Evolutionary conservation across 345 rosid species (phyloP).

Genomic region (Bruguiera gymnorhiza): DNA sequence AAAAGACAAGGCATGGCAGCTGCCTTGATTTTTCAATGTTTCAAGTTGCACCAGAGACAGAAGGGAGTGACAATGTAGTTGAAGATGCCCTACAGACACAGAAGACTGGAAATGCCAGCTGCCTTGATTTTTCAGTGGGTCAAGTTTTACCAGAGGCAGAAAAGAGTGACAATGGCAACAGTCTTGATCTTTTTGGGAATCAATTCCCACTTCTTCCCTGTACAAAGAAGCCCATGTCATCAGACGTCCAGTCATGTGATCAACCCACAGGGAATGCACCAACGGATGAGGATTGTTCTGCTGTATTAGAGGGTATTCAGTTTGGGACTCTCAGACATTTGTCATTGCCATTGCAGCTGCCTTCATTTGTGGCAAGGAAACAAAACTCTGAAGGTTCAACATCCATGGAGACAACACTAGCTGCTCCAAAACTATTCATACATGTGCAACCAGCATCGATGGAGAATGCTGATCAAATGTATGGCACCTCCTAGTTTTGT

Average conservation of each 20-base stretch:
- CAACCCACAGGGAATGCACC: conserved; percentile 10
- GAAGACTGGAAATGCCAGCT: conserved; percentile 17
- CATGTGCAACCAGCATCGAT: too few relatives aligned
- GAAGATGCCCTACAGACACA: conserved; percentile 19
- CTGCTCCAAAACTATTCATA: neutral
- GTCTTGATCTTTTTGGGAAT: conserved; percentile 31
- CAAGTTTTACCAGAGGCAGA: neutral
- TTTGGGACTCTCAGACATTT: conserved; percentile 26
- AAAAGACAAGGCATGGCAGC: conserved; percentile 16
- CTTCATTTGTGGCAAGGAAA: conserved; percentile 16
- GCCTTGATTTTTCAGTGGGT: conserved; percentile 17
- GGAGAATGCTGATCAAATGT: conserved; percentile 19
- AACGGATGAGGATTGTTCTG: conserved; percentile 5
- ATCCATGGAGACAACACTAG: conserved; percentile 13
- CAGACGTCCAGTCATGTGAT: conserved; percentile 19
- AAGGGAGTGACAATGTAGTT: neutral
- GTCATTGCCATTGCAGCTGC: conserved; percentile 4
- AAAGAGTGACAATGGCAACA: conserved; percentile 7
- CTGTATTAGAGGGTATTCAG: neutral
- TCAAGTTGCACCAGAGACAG: neutral
- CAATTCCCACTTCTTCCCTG: conserved; percentile 45
- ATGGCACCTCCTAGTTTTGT: conserved; percentile 11
- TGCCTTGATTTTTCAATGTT: conserved; percentile 17
- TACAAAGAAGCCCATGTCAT: conserved; percentile 19
- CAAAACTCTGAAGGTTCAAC: conserved; percentile 24